These are phyloP conservation scores for Zoysia pacifica DNA, from an alignment of 176 grass and related monocot genomes.

Conservation along the genomic window DNA sequence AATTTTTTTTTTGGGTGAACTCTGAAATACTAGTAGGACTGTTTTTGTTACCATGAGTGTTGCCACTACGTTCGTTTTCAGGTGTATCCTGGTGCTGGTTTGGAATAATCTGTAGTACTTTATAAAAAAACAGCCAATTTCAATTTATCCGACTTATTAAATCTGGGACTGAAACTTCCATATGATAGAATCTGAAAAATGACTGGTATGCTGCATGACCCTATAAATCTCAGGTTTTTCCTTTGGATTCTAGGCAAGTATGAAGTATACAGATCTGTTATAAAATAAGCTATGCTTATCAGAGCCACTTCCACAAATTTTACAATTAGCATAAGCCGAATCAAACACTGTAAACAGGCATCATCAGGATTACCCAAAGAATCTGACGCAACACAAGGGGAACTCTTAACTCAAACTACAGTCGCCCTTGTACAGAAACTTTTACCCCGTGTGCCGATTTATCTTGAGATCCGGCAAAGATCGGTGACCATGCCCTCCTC, in stretches of 20 bases:
- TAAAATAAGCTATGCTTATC: conserved; percentile 38
- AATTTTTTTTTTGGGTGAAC: not conserved
- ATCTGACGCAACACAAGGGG: conserved; percentile 38
- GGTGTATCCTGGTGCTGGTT: not conserved
- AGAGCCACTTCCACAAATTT: conserved; percentile 45
- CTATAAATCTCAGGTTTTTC: not conserved
- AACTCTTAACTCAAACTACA: conserved; percentile 42
- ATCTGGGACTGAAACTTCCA: not conserved
- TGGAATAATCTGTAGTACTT: not conserved
- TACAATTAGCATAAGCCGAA: conserved; percentile 44
- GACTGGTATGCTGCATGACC: not conserved
- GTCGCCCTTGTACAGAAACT: conserved; percentile 16
- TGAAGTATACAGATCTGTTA: not conserved
- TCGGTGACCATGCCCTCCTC: conserved; percentile 59
- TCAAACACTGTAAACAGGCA: conserved; percentile 44
- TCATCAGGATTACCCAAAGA: conserved; percentile 38
- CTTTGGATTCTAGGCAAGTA: conserved; percentile 14
- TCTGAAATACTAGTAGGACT: not conserved
- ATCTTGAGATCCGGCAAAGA: conserved; percentile 54
- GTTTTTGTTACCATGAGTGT: not conserved
- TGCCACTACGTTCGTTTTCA: too few species aligned
- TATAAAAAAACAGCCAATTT: not conserved
- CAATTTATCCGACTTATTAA: not conserved
- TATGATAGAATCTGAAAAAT: not conserved
- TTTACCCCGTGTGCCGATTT: conserved; percentile 49